Percentiles rank a stretch among this genome's conserved stretches.
phyloP scores from a whole-genome alignment of 164 flowering plant genomes.

The Vitis labrusca region DNA sequence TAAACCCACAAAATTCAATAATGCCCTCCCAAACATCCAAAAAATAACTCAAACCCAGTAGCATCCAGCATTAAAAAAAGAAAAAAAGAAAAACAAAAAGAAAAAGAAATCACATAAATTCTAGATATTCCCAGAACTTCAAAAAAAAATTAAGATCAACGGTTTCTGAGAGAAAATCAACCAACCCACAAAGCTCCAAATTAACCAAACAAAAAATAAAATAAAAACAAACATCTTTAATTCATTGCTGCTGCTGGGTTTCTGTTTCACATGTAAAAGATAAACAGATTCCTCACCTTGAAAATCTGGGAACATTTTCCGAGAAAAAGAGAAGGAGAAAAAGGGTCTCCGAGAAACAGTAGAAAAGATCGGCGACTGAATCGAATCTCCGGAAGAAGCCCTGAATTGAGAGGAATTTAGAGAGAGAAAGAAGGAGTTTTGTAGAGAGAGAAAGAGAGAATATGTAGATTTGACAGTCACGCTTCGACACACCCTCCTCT shows the following conservation, averaged over 20 bases:
- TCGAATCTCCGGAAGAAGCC: conserved; percentile 31
- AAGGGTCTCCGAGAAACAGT: conserved; percentile 21
- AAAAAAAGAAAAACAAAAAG: conserved; percentile 2
- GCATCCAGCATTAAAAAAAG: background rate
- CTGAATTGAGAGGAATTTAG: conserved; percentile 14
- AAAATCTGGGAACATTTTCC: conserved; percentile 43
- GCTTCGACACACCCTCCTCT: conserved; percentile 7
- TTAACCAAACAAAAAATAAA: background rate
- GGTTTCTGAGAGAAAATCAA: too few relatives aligned
- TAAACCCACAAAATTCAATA: conserved; percentile 1
- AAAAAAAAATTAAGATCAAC: background rate
- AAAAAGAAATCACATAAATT: conserved; percentile 1
- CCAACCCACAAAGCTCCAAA: background rate
- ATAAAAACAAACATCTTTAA: background rate
- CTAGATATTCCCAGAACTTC: background rate
- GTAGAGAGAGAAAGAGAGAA: conserved; percentile 14
- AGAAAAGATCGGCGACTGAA: conserved; percentile 40
- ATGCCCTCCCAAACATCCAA: background rate
- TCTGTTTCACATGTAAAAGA: background rate
- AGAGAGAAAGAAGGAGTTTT: conserved; percentile 15
- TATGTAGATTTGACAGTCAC: conserved; percentile 37
- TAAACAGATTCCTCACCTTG: conserved; percentile 35
- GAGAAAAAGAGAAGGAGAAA: conserved; percentile 19
- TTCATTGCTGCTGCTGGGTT: too few relatives aligned
- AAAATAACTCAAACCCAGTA: background rate